Evolutionary conservation across 352 stramenopile genomes (phyloP).

Genomic region (Pythium diclinum): DNA sequence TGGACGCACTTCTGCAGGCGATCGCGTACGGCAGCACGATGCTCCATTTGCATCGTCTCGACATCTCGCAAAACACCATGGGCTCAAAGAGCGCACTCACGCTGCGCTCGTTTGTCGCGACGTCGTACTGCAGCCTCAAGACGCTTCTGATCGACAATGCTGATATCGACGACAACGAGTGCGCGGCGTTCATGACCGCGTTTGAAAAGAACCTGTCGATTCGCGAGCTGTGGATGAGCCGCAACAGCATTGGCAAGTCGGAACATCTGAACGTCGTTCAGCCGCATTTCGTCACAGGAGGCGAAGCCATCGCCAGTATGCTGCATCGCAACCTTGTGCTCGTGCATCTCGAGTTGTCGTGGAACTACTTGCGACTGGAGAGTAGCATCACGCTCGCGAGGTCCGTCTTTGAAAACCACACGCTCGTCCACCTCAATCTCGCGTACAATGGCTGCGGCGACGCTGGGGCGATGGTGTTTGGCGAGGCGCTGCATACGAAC

Average conservation of each 20-base stretch:
- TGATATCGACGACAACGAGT: conserved; percentile 88
- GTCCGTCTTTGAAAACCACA: conserved; percentile 64
- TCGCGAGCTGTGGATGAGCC: conserved; percentile 62
- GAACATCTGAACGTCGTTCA: conserved; percentile 89
- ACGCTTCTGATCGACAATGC: conserved; percentile 73
- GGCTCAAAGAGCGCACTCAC: conserved; percentile 56
- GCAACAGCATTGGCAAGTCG: conserved; percentile 85
- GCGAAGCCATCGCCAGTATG: conserved; percentile 88
- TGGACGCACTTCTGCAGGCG: conserved; percentile 55
- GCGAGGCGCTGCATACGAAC: conserved; percentile 63
- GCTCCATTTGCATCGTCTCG: conserved; percentile 45
- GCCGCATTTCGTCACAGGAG: conserved; percentile 78
- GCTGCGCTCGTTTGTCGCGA: conserved; percentile 53
- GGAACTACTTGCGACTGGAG: conserved; percentile 86
- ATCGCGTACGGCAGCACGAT: conserved; percentile 52
- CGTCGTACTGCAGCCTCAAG: conserved; percentile 53
- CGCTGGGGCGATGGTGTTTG: conserved; percentile 72
- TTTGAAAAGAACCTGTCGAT: conserved; percentile 84
- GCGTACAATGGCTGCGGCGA: conserved; percentile 79
- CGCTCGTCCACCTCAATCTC: conserved; percentile 62
- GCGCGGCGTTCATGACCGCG: conserved; percentile 76
- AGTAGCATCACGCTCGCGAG: conserved; percentile 64
- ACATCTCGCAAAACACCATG: conserved; percentile 77
- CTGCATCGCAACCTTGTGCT: conserved; percentile 76
- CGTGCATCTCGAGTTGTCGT: conserved; percentile 80